Evolutionary conservation across 2,329 filamentous ascomycete genomes (phyloP).

Genomic region (Colletotrichum sp.): DNA sequence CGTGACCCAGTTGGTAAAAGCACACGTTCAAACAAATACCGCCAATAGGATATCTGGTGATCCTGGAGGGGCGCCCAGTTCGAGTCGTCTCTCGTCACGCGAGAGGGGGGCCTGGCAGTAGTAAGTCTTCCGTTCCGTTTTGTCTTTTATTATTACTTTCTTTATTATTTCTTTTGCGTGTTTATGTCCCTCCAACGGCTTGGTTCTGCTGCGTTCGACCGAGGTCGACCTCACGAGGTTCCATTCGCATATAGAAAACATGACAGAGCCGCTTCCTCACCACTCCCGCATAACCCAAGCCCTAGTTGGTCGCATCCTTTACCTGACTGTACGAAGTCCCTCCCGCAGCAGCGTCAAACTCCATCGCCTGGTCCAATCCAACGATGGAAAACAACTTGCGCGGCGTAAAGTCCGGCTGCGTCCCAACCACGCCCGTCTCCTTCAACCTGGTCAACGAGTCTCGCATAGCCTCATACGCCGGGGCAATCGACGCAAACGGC

Average conservation of each 20-base stretch:
- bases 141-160: not conserved
- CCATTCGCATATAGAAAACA: not conserved
- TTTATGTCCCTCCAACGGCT: not conserved
- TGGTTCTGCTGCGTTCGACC: not conserved
- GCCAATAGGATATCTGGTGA: not conserved
- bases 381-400: slow-evolving; percentile 56
- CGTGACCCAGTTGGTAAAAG: not conserved
- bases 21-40: not conserved
- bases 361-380: slow-evolving; percentile 54
- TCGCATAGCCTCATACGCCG: slow-evolving; percentile 48
- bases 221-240: not conserved
- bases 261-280: not conserved
- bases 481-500: slow-evolving; percentile 53
- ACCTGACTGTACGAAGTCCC: slow-evolving; percentile 11
- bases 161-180: not conserved
- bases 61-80: not conserved
- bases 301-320: not conserved
- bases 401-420: slow-evolving; percentile 48
- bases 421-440: slow-evolving; percentile 38
- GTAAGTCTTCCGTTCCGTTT: not conserved
- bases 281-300: not conserved
- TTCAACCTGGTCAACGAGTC: slow-evolving; percentile 42
- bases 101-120: not conserved
- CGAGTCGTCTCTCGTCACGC: not conserved
- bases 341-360: slow-evolving; percentile 42